A percentile compares a stretch with the other conserved stretches of the same genome.
Evolutionary conservation across 306 rosid species (phyloP).

Genomic region (Cercis canadensis): DNA sequence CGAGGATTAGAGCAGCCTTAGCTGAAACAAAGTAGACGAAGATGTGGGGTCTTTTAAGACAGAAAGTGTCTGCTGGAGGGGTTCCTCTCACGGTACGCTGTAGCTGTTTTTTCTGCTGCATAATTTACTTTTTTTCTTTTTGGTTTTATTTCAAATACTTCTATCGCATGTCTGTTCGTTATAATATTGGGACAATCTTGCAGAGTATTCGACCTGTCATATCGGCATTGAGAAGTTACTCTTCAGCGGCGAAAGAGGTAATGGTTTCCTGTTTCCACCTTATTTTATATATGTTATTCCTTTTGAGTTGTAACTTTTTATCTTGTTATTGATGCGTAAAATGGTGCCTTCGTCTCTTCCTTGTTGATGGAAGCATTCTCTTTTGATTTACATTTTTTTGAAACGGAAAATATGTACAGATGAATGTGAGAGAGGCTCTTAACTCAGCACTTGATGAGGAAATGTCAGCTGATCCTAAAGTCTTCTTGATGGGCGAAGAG

Average conservation of each 20-base stretch:
- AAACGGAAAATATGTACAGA: conserved; percentile 49
- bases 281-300: not conserved
- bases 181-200: conserved; percentile 40
- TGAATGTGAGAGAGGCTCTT: conserved; percentile 87
- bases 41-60: conserved; percentile 76
- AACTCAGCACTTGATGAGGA: conserved; percentile 98
- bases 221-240: conserved; percentile 61
- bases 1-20: conserved; percentile 17
- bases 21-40: conserved; percentile 14
- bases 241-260: conserved; percentile 82
- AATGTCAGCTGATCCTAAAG: conserved; percentile 97
- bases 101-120: not conserved
- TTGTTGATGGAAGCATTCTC: not conserved
- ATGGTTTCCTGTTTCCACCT: not conserved
- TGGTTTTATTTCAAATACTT: not conserved
- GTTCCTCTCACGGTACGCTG: conserved; percentile 47
- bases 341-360: not conserved
- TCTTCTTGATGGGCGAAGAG: conserved; percentile 99
- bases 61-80: conserved; percentile 57
- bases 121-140: not conserved
- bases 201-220: conserved; percentile 68
- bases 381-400: not conserved
- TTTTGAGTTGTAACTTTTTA: not conserved
- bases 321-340: not conserved
- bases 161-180: not conserved